Percentiles rank a stretch among this genome's conserved stretches.
phyloP scores from a whole-genome alignment of 2,329 filamentous ascomycete species.

The Macroventuria anomochaeta region DNA sequence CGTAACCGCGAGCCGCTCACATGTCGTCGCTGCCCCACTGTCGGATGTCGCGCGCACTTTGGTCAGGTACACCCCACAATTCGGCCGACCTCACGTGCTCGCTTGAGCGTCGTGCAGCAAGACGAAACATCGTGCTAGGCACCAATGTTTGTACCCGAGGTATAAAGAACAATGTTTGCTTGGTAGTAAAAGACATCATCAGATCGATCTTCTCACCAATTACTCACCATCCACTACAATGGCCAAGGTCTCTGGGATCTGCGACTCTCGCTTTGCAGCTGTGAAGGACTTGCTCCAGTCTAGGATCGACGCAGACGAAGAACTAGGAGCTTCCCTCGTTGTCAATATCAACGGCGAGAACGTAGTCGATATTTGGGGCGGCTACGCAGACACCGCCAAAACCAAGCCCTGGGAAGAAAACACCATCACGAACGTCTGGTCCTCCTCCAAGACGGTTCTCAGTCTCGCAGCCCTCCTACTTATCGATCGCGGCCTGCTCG shows the following conservation, averaged over 20 bases:
- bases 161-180: background rate
- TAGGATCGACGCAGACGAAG: constrained; percentile 19
- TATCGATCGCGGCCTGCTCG: constrained; percentile 22
- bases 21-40: background rate
- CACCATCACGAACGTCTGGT: constrained; percentile 29
- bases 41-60: background rate
- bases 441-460: constrained; percentile 22
- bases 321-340: constrained; percentile 26
- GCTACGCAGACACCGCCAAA: constrained; percentile 18
- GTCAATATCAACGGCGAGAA: constrained; percentile 26
- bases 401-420: constrained; percentile 22
- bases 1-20: background rate
- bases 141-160: constrained; percentile 1
- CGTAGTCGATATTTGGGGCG: constrained; percentile 30
- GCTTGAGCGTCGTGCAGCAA: background rate
- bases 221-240: constrained; percentile 1
- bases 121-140: background rate
- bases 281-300: constrained; percentile 19
- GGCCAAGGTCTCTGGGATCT: constrained; percentile 23
- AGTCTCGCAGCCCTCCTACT: constrained; percentile 22
- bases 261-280: constrained; percentile 21
- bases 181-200: background rate
- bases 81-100: constrained; percentile 5
- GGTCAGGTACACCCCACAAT: background rate
- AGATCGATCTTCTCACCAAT: background rate